Evolutionary conservation across 1,284 basidiomycete genomes (phyloP).

Genomic region (Melampsora larici-populina): DNA sequence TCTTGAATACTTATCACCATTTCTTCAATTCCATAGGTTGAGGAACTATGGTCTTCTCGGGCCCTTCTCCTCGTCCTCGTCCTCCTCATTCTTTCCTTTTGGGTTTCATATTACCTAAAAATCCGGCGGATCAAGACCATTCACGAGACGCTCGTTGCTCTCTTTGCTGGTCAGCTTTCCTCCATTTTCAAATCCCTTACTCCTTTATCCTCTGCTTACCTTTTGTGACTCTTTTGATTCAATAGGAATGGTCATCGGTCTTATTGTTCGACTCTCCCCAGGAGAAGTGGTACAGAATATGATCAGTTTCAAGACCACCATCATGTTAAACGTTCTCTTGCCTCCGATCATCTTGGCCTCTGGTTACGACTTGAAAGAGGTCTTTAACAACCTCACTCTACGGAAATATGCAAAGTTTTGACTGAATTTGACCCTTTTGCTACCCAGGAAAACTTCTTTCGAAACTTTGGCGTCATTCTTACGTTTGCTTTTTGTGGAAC

Average conservation of each 20-base stretch:
- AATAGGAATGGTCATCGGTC: conserved; percentile 81
- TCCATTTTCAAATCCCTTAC: neutral
- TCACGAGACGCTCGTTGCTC: conserved; percentile 93
- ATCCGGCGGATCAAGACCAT: conserved; percentile 91
- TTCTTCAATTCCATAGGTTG: conserved; percentile 15
- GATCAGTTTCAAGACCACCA: conserved; percentile 93
- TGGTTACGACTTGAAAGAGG: conserved; percentile 95
- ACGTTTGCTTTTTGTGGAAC: conserved; percentile 95
- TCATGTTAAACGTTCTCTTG: conserved; percentile 95
- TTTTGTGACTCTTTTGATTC: conserved; percentile 1
- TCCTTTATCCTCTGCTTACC: neutral
- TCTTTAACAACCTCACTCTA: conserved; percentile 51
- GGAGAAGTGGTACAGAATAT: conserved; percentile 93
- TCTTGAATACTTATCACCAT: neutral
- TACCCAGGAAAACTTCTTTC: conserved; percentile 86
- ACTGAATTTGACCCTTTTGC: neutral
- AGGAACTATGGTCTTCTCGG: conserved; percentile 48
- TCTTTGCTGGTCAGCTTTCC: conserved; percentile 66
- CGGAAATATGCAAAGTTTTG: conserved; percentile 14
- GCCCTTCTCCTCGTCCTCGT: conserved; percentile 68
- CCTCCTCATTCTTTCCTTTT: conserved; percentile 87
- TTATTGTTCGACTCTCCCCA: conserved; percentile 82
- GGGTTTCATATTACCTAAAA: conserved; percentile 96
- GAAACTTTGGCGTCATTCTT: conserved; percentile 65
- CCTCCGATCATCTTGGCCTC: conserved; percentile 98